Evolutionary conservation across 257 asterid genomes (phyloP).

Genomic region (Gardenia jasminoides): DNA sequence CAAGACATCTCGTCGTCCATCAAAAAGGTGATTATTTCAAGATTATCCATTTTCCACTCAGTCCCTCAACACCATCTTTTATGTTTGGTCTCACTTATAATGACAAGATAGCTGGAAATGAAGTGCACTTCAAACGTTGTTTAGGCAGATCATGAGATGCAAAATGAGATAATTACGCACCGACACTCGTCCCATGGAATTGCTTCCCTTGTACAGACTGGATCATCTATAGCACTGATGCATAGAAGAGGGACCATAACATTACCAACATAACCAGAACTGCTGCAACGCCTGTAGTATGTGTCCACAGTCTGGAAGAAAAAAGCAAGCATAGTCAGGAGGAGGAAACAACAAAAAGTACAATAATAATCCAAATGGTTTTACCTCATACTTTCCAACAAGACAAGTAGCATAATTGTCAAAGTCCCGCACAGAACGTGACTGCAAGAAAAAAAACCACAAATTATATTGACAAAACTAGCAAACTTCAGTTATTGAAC

Average conservation of each 20-base stretch:
- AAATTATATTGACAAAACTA: not conserved
- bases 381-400: conserved; percentile 79
- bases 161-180: conserved; percentile 25
- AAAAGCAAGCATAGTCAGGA: conserved; percentile 11
- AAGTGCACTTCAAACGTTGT: not conserved
- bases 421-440: conserved; percentile 71
- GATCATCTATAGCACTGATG: conserved; percentile 82
- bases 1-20: not conserved
- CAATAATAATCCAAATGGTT: conserved; percentile 15
- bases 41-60: not conserved
- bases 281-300: conserved; percentile 75
- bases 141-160: not conserved
- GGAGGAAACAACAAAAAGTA: conserved; percentile 4
- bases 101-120: not conserved
- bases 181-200: conserved; percentile 95
- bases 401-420: conserved; percentile 75
- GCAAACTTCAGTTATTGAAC: not conserved
- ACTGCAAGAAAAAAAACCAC: conserved; percentile 36
- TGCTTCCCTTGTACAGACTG: conserved; percentile 88
- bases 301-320: conserved; percentile 77
- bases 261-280: conserved; percentile 63
- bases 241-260: conserved; percentile 89
- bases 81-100: too few species aligned
- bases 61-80: not conserved
- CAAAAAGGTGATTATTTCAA: not conserved